Evolutionary conservation across 1,284 basidiomycete species (phyloP), one percentile per base, ranked within the genome.

Genomic region (Exobasidium cylindrosporum): DNA sequence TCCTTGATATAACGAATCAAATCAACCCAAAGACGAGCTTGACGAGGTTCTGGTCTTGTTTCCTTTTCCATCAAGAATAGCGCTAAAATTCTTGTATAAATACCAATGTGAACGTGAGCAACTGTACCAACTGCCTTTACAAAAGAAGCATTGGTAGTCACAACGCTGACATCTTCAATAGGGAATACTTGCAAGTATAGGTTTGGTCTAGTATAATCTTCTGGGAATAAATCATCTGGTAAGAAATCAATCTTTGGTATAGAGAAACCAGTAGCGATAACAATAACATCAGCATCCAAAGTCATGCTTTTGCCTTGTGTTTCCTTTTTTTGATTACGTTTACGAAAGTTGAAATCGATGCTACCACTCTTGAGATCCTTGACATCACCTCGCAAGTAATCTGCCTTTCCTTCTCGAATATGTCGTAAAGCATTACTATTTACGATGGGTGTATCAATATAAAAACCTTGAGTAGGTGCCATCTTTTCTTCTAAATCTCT

Each of bases 21-120:
- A 72, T 87, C 85, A 43, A 87, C 86, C 86, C 86, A 87, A 7
- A 86, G 81, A 68, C 86, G 85, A 86, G 86, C 87, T 66, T 86
- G 84, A 46, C 83, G 82, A 1, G 84, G 81, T 13, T 73, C 68
- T 1, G 87, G 86, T 0, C 86, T 82, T 0, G 85, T 83, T 29
- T 76, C 69, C 29, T 82, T 76, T 70, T 87, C 86, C 73, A 87
- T 82, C 21, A 87, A 82, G 69, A 87, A 84, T 2, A 84, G 83
- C 28, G 86, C 81, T 7, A 86, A 83, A 35, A 87, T 85, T 24
- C 87, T 84, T 1, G 84, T 85, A 69, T 87, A 84, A 80, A 77
- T 67, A 24, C 71, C 71, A 46, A 78, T 78, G 59, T 78, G 76
- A 23, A 75, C 58, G 57, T 63, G 63, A 17, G 66, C 67, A 28